Base-by-base conservation (phyloP, 805 yeast genomes). In the Kluyveromyces siamensis region DNA sequence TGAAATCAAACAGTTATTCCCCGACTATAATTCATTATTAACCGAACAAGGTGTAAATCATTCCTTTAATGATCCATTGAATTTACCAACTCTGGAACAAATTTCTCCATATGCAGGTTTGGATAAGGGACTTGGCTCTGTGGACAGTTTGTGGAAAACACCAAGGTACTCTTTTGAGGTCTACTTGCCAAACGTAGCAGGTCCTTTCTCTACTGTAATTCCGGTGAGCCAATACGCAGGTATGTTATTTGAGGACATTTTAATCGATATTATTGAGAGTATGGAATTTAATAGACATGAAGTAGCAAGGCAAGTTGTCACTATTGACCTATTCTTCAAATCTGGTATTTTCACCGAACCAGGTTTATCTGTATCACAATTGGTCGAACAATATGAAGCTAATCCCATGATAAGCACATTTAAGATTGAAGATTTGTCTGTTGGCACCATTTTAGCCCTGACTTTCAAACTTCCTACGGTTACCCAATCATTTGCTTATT, bases 231-330 rank as follows among this genome's bases (percentile, higher is more conserved):
- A 79, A 1, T 76, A 77, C 50, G 73, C 73, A 19, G 80, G 84
- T 1, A 69, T 87, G 48, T 62, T 91, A 25, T 72, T 89, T 55
- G 79, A 87, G 53, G 98, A 93, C 61, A 70, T 87, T 35, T 72
- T 83, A 36, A 75, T 77, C 45, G 97, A 91, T 65, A 68, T 86
- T 33, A 77, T 90, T 47, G 81, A 84, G 51, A 80, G 84, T 55
- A 70, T 91, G 70, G 95, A 90, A 55, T 93, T 87, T 72, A 93
- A 93, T 68, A 83, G 96, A 60, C 80, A 79, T 42, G 93, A 87
- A 54, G 95, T 87, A 9, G 82, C 96, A 0, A 80, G 86, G 53
- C 96, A 89, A 64, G 75, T 93, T 41, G 75, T 87, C 30, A 78
- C 83, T 7, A 67, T 93, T 48, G 89, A 84, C 58, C 64, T 78